Base-by-base conservation (phyloP, 805 yeast species). In the Priceomyces carsonii region DNA sequence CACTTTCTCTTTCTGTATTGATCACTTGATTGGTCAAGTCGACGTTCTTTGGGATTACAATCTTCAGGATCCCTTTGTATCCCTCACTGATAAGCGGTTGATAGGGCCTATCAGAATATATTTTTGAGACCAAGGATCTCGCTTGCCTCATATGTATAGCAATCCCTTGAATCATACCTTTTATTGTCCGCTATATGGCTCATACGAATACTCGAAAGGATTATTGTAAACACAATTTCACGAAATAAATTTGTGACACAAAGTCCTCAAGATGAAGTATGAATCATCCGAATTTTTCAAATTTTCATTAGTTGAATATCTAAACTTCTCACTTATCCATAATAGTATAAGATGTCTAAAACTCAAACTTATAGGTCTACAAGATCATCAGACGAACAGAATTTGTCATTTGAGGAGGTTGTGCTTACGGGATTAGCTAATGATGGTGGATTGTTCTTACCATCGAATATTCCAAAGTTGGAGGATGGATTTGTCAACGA, bases 391-490 rank as follows among this genome's bases (percentile, higher is more conserved):
- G 56, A 54, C 2, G 57, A 63, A 12, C 77, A 77, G 49, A 56
- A 73, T 6, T 70, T 76, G 33, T 73, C 88, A 4, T 86, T 86
- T 47, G 95, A 86, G 60, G 89, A 80, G 35, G 91, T 84, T 14
- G 84, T 86, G 39, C 80, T 85, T 61, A 84, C 85, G 38, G 99
- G 99, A 34, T 73, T 93, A 53, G 98, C 98, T 35, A 80, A 85
- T 31, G 99, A 95, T 59, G 99, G 99, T 47, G 99, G 99, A 26
- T 76, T 93, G 26, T 93, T 87, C 61, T 73, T 93, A 37, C 99
- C 99, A 29, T 75, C 93, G 10, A 69, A 59, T 30, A 85, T 90
- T 48, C 96, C 98, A 38, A 59, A 71, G 43, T 72, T 85, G 19
- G 69, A 81, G 5, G 56, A 67, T 8, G 75, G 75, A 39, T 75